Base-by-base conservation (phyloP, 1,284 basidiomycete species). In the Ceratobasidium theobromae region DNA sequence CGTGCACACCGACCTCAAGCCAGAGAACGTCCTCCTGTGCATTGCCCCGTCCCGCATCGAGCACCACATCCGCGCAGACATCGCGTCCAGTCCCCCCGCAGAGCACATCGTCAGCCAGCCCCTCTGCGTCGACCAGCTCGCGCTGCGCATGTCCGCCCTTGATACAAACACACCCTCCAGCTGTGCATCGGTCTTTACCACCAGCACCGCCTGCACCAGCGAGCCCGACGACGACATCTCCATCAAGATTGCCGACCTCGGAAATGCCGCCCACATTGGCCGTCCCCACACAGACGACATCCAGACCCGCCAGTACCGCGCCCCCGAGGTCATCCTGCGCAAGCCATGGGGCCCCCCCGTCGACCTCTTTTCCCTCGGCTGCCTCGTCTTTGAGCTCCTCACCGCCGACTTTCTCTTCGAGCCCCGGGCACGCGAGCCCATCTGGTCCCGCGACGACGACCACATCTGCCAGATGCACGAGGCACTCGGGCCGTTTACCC, bases 1-100 rank as follows among this genome's bases (percentile, higher is more conserved):
- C 73, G 95, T 98, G 62, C 93, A 95, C 75, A 95, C 92, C 43
- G 95, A 99, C 77, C 83, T 99, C 71, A 99, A 99, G 78, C 97
- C 96, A 0, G 96, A 99, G 76, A 99, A 99, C 77, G 95, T 99
- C 35, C 84, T 99, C 64, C 95, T 99, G 71, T 91, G 87, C 77
- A 98, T 99, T 73, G 95, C 98, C 4, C 48, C 58, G 12, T 38
- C 33, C 72, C 92, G 98, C 74, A 95, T 98, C 71, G 96, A 99
- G 75, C 81, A 87, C 1, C 94, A 98, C 73, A 95, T 98, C 52
- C 85, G 89, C 48, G 58, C 58, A 25, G 58, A 64, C 16, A 46
- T 64, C 48, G 58, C 58, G 6, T 64, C 48, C 6, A 64, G 48
- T 18, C 58, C 58, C 1, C 58, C 58, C 0, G 58, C 58, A 23